Percentiles rank a stretch among this genome's conserved stretches.
These are phyloP conservation scores for Colletotrichum tropicicola DNA, from an alignment of 2,329 filamentous ascomycete genomes.

Conservation along the genomic window DNA sequence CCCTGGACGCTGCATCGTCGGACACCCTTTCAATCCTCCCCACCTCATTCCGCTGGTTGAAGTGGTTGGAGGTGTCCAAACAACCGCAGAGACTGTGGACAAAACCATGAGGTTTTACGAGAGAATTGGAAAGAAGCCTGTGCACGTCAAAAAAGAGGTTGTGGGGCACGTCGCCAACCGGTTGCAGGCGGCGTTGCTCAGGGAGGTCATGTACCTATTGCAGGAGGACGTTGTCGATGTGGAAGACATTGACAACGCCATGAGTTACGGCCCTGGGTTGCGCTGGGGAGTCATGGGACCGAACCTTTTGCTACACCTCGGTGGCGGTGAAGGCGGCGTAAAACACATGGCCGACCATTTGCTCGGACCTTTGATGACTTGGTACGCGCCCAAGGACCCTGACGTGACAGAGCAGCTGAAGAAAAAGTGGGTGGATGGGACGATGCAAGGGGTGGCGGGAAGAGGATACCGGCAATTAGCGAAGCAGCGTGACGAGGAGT, in stretches of 20 bases:
- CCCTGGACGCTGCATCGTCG: slow-evolving; percentile 48
- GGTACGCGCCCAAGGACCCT: slow-evolving; percentile 20
- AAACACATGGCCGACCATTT: slow-evolving; percentile 31
- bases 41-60: slow-evolving; percentile 58
- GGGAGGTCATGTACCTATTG: slow-evolving; percentile 17
- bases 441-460: slow-evolving; percentile 6
- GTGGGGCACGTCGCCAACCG: slow-evolving; percentile 55
- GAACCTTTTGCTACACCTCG: slow-evolving; percentile 24
- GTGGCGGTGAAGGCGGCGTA: slow-evolving; percentile 33
- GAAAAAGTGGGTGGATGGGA: slow-evolving; percentile 17
- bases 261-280: slow-evolving; percentile 29
- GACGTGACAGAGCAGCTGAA: slow-evolving; percentile 10
- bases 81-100: slow-evolving; percentile 34
- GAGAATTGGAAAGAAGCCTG: slow-evolving; percentile 47
- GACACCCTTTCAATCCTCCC: slow-evolving; percentile 58
- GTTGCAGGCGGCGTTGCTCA: slow-evolving; percentile 41
- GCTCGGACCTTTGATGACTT: slow-evolving; percentile 15
- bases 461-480: slow-evolving; percentile 9
- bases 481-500: slow-evolving; percentile 14
- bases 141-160: slow-evolving; percentile 49
- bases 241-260: slow-evolving; percentile 17
- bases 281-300: slow-evolving; percentile 34
- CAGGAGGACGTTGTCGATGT: slow-evolving; percentile 16
- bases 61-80: slow-evolving; percentile 48
- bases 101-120: slow-evolving; percentile 48